Evolutionary conservation across 1,139 yeast species (phyloP).

Genomic region (Geotrichum restrictum): DNA sequence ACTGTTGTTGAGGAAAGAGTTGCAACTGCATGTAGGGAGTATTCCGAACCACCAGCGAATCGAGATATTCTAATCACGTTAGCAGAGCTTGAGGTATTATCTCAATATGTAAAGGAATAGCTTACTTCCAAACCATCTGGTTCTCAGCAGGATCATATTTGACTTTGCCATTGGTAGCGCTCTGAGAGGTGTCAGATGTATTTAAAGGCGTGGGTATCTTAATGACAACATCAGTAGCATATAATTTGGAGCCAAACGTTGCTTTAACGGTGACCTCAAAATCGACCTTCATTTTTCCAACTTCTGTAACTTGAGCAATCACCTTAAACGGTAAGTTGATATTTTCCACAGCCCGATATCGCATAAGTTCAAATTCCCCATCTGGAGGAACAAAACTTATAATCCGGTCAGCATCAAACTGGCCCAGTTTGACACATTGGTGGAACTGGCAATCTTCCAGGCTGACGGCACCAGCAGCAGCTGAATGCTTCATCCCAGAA

Average conservation of each 20-base stretch:
- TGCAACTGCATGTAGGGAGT: constrained; percentile 51
- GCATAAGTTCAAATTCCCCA: constrained; percentile 86
- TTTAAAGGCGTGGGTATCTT: constrained; percentile 70
- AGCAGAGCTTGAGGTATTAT: too few relatives aligned
- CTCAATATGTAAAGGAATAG: background rate
- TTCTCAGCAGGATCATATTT: constrained; percentile 66
- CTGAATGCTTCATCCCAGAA: constrained; percentile 31
- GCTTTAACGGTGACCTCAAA: constrained; percentile 62
- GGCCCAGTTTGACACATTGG: constrained; percentile 72
- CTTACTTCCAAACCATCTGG: constrained; percentile 56
- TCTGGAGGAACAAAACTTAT: constrained; percentile 85
- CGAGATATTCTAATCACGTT: constrained; percentile 45
- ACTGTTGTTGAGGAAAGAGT: constrained; percentile 41
- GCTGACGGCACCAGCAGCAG: constrained; percentile 50
- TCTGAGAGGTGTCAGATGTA: constrained; percentile 45
- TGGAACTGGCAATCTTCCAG: constrained; percentile 84
- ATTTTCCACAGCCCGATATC: constrained; percentile 58
- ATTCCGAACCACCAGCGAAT: constrained; percentile 64
- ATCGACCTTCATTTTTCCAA: constrained; percentile 49
- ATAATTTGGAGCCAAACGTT: constrained; percentile 55
- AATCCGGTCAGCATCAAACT: constrained; percentile 62
- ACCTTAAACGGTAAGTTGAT: constrained; percentile 69
- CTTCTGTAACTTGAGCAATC: constrained; percentile 55
- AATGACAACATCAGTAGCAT: constrained; percentile 63
- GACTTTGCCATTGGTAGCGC: constrained; percentile 59